These are phyloP conservation scores for Mortierella sp. DNA, from an alignment of 371 early-diverging fungal species.

Conservation along the genomic window DNA sequence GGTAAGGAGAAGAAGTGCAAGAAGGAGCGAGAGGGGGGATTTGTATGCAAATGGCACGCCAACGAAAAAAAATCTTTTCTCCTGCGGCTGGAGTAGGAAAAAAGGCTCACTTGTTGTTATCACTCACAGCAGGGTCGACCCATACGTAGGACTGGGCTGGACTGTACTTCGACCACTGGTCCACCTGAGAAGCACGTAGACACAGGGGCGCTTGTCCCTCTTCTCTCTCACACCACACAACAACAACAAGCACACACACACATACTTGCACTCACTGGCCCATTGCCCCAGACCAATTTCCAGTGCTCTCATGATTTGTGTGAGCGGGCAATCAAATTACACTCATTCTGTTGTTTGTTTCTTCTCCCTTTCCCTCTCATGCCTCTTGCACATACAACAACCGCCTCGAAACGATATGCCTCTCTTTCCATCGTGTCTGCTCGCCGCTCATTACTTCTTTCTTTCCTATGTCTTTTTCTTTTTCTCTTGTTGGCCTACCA, in stretches of 20 bases:
- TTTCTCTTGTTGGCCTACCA: too few species aligned
- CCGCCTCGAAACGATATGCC: not conserved
- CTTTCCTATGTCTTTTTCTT: too few species aligned
- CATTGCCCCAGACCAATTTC: slow-evolving; percentile 4
- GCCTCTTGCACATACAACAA: not conserved
- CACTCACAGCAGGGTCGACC: not conserved
- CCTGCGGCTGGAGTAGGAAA: slow-evolving; percentile 6
- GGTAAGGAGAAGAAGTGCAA: slow-evolving; percentile 11
- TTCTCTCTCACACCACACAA: slow-evolving; percentile 6
- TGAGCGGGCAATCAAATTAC: slow-evolving; percentile 10
- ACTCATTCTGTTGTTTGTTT: too few species aligned
- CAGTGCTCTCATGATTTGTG: slow-evolving; percentile 1
- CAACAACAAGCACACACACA: not conserved
- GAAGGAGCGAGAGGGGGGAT: slow-evolving; percentile 2
- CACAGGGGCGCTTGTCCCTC: not conserved
- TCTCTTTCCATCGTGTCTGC: too few species aligned
- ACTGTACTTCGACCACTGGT: not conserved
- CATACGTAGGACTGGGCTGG: too few species aligned
- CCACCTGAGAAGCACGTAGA: not conserved
- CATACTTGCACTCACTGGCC: not conserved
- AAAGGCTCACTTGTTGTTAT: slow-evolving; percentile 11
- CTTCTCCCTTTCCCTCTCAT: not conserved
- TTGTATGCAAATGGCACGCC: slow-evolving; percentile 7
- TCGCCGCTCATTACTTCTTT: too few species aligned
- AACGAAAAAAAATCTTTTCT: slow-evolving; percentile 9